Base-by-base conservation (phyloP, 192 early-diverging fungal species). In the Allomyces arbusculus region DNA sequence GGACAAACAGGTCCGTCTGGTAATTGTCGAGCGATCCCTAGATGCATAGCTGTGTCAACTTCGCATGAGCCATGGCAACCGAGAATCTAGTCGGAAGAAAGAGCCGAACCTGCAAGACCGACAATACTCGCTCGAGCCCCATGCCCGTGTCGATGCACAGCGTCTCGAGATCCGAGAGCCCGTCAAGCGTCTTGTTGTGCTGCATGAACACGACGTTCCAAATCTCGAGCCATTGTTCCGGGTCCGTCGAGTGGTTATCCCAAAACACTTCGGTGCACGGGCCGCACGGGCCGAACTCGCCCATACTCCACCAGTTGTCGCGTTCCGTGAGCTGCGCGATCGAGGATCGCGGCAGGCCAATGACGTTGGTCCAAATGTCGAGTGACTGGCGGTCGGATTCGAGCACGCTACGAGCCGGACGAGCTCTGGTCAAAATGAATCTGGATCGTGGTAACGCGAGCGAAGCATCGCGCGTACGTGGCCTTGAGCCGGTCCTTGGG, bases 291-390 rank as follows among this genome's bases (percentile, higher is more conserved):
- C 83, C 80, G 58, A 77, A 74, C 67, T 85, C 80, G 10, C 81
- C 81, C 83, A 85, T 83, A 6, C 76, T 69, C 80, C 83, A 85
- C 65, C 82, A 83, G 66, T 85, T 83, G 68, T 81, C 82, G 66
- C 78, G 73, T 11, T 69, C 67, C 14, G 71, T 78, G 55, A 76
- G 71, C 19, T 66, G 68, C 20, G 79, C 73, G 67, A 85, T 83
- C 69, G 66, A 75, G 4, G 75, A 73, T 58, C 78, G 78, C 0
- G 77, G 70, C 24, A 85, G 65, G 3, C 81, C 83, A 61, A 77
- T 69, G 23, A 73, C 72, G 14, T 75, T 71, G 67, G 70, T 79
- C 80, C 83, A 85, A 8, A 82, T 66, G n/a, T 76, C 76, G 65
- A 70, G 79, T 19, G 73, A 68, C 63, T 82, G 80, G 63, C 78